phyloP scores from a whole-genome alignment of 768 basidiomycete genomes.

The Suillus paluster region DNA sequence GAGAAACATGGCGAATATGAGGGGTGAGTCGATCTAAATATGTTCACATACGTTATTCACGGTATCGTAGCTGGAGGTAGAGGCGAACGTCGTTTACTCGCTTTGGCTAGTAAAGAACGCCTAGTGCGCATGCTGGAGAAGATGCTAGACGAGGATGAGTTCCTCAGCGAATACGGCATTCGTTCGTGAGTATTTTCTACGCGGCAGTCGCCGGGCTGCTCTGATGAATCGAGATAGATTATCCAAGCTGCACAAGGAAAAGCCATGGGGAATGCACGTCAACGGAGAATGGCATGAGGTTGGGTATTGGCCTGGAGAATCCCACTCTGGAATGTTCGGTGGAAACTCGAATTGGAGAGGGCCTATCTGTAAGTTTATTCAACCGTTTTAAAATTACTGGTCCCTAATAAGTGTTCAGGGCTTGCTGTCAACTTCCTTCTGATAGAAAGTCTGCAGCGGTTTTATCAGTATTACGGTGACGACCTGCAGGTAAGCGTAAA shows the following conservation, averaged over 20 bases:
- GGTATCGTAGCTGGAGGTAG: conserved; percentile 55
- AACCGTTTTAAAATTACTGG: neutral
- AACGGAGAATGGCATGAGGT: conserved; percentile 92
- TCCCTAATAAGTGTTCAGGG: conserved; percentile 53
- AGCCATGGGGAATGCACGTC: conserved; percentile 95
- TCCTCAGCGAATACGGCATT: conserved; percentile 93
- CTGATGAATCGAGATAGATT: conserved; percentile 51
- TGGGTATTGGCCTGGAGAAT: conserved; percentile 98
- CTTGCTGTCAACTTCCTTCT: conserved; percentile 95
- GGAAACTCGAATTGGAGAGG: conserved; percentile 99
- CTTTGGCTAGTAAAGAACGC: conserved; percentile 90
- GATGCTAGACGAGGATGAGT: conserved; percentile 98
- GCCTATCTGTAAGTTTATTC: conserved; percentile 66
- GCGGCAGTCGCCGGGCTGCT: conserved; percentile 9
- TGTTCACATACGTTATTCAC: conserved; percentile 2
- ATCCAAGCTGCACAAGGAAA: conserved; percentile 87
- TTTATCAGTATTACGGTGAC: conserved; percentile 97
- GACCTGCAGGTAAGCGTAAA: conserved; percentile 61
- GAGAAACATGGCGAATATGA: conserved; percentile 97
- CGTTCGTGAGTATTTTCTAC: conserved; percentile 69
- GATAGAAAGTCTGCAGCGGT: conserved; percentile 95
- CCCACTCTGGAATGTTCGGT: conserved; percentile 96
- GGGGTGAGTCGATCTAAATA: conserved; percentile 49
- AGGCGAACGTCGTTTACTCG: conserved; percentile 86
- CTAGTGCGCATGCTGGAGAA: conserved; percentile 87